These are phyloP conservation scores for Drechslera avenae DNA, from an alignment of 2,329 filamentous ascomycete species.

Conservation along the genomic window DNA sequence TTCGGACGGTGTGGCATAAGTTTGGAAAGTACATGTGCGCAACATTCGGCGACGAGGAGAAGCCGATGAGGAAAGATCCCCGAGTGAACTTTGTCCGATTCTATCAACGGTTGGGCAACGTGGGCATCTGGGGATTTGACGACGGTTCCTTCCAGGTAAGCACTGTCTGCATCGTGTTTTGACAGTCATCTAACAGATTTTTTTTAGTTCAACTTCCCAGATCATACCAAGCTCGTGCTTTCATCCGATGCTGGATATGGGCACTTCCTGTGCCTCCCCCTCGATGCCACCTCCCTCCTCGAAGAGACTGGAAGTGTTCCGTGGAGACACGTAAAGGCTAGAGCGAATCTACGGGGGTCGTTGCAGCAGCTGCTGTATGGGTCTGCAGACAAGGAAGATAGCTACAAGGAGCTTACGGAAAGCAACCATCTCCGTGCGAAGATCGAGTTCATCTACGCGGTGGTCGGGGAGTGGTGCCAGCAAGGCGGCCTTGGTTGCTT, in stretches of 20 bases:
- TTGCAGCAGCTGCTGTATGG: constrained; percentile 74
- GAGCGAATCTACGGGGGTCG: constrained; percentile 73
- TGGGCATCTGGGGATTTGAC: constrained; percentile 80
- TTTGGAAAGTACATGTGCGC: constrained; percentile 72
- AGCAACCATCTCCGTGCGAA: constrained; percentile 77
- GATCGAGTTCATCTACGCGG: constrained; percentile 71
- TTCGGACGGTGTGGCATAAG: constrained; percentile 66
- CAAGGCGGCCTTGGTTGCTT: constrained; percentile 69
- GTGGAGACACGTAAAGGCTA: constrained; percentile 71
- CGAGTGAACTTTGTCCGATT: constrained; percentile 69
- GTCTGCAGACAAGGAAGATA: constrained; percentile 56
- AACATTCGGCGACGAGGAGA: constrained; percentile 48
- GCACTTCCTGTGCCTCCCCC: constrained; percentile 76
- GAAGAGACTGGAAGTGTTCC: constrained; percentile 63
- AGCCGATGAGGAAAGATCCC: constrained; percentile 56
- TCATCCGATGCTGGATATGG: constrained; percentile 76
- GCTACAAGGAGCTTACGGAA: constrained; percentile 60
- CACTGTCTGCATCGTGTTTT: background rate
- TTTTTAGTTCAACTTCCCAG: constrained; percentile 80
- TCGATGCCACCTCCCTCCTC: constrained; percentile 71
- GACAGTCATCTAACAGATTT: constrained; percentile 9
- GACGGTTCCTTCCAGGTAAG: constrained; percentile 77
- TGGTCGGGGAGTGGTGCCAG: constrained; percentile 72
- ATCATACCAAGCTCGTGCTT: constrained; percentile 83
- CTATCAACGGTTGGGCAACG: constrained; percentile 80